Conservation (phyloP, 1,284 basidiomycete genomes). For the Papiliotrema nemorosa region DNA sequence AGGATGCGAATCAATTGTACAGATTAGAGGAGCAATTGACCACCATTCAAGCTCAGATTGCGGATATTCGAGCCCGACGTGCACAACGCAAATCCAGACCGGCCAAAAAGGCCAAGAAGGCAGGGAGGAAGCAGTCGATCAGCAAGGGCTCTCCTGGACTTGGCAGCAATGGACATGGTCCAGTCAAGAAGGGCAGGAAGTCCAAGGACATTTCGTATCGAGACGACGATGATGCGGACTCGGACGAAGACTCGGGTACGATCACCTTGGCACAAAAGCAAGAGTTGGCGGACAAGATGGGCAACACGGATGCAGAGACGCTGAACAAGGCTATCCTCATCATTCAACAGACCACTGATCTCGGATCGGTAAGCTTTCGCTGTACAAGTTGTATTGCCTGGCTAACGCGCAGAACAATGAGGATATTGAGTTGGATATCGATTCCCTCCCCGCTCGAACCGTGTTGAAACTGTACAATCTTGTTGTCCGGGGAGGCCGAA, state of each 20-base stretch:
- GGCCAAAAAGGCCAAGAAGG: slow-evolving; percentile 48
- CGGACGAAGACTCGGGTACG: slow-evolving; percentile 20
- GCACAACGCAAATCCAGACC: slow-evolving; percentile 20
- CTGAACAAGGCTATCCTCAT: slow-evolving; percentile 83
- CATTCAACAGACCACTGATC: slow-evolving; percentile 83
- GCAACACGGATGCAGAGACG: slow-evolving; percentile 68
- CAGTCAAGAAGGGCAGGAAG: slow-evolving; percentile 39
- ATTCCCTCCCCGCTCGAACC: slow-evolving; percentile 74
- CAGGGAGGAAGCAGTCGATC: slow-evolving; percentile 35
- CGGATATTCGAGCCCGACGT: slow-evolving; percentile 26
- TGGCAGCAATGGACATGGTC: slow-evolving; percentile 28
- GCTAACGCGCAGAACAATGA: slow-evolving; percentile 37
- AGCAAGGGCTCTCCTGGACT: slow-evolving; percentile 34
- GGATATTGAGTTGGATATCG: slow-evolving; percentile 96
- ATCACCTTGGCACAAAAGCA: slow-evolving; percentile 92
- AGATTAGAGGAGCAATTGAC: slow-evolving; percentile 21
- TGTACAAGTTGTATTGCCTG: not conserved
- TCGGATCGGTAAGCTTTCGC: slow-evolving; percentile 75
- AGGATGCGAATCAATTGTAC: slow-evolving; percentile 33
- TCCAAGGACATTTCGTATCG: slow-evolving; percentile 39
- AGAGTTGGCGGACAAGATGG: slow-evolving; percentile 88
- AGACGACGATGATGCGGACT: slow-evolving; percentile 47
- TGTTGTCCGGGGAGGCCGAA: slow-evolving; percentile 62
- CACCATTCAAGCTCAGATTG: slow-evolving; percentile 27
- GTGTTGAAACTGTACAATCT: slow-evolving; percentile 90